A percentile compares a stretch with the other conserved stretches of the same genome.
Conservation (phyloP, 768 basidiomycete species). For the Sistotremastrum niveocremeum region DNA sequence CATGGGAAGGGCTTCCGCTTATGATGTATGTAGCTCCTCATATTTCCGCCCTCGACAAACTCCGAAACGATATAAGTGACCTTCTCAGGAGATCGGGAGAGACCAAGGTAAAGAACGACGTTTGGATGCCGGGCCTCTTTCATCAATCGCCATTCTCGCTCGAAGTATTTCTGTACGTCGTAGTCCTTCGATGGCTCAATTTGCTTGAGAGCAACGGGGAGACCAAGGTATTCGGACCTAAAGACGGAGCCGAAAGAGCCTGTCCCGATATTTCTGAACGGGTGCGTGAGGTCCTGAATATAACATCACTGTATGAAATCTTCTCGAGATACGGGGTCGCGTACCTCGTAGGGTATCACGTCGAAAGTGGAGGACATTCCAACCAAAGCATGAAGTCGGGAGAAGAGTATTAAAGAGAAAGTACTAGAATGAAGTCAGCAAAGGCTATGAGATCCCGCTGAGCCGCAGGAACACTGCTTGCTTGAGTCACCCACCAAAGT, state of each 20-base stretch:
- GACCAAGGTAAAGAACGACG: conserved; percentile 86
- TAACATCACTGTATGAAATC: conserved; percentile 1
- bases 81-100: conserved; percentile 62
- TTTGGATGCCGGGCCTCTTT: conserved; percentile 88
- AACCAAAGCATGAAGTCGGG: too few species aligned
- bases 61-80: conserved; percentile 95
- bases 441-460: too few species aligned
- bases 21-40: conserved; percentile 84
- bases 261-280: conserved; percentile 84
- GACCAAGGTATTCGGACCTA: conserved; percentile 85
- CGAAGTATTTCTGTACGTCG: conserved; percentile 94
- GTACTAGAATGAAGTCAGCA: too few species aligned
- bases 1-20: conserved; percentile 77
- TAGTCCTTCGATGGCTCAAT: conserved; percentile 85
- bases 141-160: conserved; percentile 97
- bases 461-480: too few species aligned
- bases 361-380: conserved; percentile 33
- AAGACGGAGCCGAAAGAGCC: conserved; percentile 90
- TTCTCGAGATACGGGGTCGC: conserved; percentile 13
- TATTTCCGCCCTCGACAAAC: conserved; percentile 83
- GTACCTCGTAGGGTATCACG: conserved; percentile 74
- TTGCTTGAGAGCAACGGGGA: conserved; percentile 94
- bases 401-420: too few species aligned
- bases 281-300: conserved; percentile 66
- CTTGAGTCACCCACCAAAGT: too few species aligned